Percentiles rank a stretch among this genome's conserved stretches.
These are phyloP conservation scores for Hondaea fermentalgiana DNA, from an alignment of 108 stramenopile species.

Conservation along the genomic window DNA sequence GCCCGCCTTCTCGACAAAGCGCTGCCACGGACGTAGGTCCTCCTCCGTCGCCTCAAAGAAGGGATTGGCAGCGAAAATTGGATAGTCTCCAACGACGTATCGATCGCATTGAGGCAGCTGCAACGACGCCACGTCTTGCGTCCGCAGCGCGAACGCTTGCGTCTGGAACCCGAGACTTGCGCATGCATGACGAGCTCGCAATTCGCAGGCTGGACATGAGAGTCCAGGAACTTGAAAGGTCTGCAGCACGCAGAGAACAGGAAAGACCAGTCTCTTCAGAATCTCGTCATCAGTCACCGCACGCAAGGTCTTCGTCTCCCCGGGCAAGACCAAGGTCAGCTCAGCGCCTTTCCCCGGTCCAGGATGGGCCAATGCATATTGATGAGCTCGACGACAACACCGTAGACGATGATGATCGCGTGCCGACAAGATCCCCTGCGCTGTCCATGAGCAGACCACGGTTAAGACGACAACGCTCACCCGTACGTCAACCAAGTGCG, in stretches of 20 bases:
- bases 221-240: not conserved
- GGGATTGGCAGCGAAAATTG: not conserved
- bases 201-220: not conserved
- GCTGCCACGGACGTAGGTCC: not conserved
- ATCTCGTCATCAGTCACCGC: too few species aligned
- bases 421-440: too few species aligned
- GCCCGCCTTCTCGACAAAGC: not conserved
- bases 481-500: not conserved
- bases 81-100: not conserved
- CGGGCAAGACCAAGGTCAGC: too few species aligned
- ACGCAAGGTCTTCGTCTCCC: too few species aligned
- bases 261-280: too few species aligned
- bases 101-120: not conserved
- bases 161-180: not conserved
- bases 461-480: not conserved
- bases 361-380: too few species aligned
- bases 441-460: too few species aligned
- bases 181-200: not conserved
- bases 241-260: not conserved
- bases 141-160: not conserved
- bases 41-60: not conserved
- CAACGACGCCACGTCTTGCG: not conserved
- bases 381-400: too few species aligned
- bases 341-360: too few species aligned
- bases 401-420: too few species aligned